Evolutionary conservation across 345 rosid genomes (phyloP), one percentile per base, ranked within the genome.

Genomic region (Populus ilicifolia): DNA sequence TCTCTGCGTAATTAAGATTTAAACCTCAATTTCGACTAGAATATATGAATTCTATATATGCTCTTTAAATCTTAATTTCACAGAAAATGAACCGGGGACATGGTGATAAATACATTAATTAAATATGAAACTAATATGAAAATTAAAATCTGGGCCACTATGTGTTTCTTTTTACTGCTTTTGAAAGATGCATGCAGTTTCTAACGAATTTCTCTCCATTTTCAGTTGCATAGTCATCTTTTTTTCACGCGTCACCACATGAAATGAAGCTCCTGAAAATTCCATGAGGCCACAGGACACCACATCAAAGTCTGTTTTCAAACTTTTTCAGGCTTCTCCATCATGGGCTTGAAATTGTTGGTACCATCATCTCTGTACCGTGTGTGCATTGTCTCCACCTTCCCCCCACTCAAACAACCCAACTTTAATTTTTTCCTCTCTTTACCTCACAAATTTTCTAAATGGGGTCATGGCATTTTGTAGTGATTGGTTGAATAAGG

Each of bases 311-410:
- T 35, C 73, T 5, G 29, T 68, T 75, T 82, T 67, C 69, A 75
- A 78, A 62, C 48, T 44, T 64, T 70, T 78, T 61, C n/a, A 56
- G 75, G 69, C 59, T 70, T 74, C 27, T 48, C 62, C 78, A 79
- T 67, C 17, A 70, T 70, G 67, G 64, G 64, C 66, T 68, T 67
- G 56, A 29, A 65, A 78, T 21, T 46, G 73, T 83, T 75, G 77
- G 83, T 77, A 81, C 76, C 71, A 75, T 79, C 73, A 33, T 59
- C 73, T 83, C 70, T 70, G 63, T 74, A 56, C 33, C 30, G 52
- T 61, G 72, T 70, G 65, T 70, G 80, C 75, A 62, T n/a, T 78
- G 65, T 50, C 67, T 25, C 77, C 62, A 69, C 78, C 50, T 72
- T 69, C 39, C 39, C 36, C 71, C 82, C 75, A 75, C 72, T 70